Conservation (phyloP, 1,139 yeast genomes). For the Geotrichum bryndzae region DNA sequence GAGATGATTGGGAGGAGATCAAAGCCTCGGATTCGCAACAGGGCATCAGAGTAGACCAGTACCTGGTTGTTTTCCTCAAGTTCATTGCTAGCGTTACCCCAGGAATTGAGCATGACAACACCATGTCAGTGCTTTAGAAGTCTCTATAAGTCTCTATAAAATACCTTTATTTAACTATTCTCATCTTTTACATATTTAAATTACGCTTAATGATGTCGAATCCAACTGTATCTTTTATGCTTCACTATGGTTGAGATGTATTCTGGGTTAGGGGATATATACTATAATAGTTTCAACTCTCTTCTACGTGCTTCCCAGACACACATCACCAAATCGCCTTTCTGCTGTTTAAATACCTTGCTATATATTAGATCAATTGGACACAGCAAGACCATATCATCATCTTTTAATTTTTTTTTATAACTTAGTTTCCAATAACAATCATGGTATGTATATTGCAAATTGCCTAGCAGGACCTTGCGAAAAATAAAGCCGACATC, state of each 20-base stretch:
- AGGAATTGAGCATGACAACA: slow-evolving; percentile 92
- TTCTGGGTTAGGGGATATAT: not conserved
- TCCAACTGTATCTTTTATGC: not conserved
- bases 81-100: slow-evolving; percentile 97
- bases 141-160: not conserved
- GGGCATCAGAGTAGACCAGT: slow-evolving; percentile 80
- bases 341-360: not conserved
- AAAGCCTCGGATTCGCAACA: slow-evolving; percentile 32
- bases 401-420: not conserved
- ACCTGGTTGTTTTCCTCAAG: slow-evolving; percentile 78
- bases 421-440: not conserved
- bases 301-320: not conserved
- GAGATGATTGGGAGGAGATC: slow-evolving; percentile 38
- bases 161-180: not conserved
- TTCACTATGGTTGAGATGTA: not conserved
- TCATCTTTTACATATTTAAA: not conserved
- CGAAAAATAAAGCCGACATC: not conserved
- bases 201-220: not conserved
- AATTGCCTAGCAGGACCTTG: not conserved
- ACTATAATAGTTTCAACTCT: not conserved
- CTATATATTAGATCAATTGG: not conserved
- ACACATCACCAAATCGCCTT: not conserved
- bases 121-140: slow-evolving; percentile 73
- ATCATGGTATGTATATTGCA: not conserved
- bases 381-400: not conserved